Evolutionary conservation across 345 rosid genomes (phyloP).

Genomic region (Cardamine resedifolia): DNA sequence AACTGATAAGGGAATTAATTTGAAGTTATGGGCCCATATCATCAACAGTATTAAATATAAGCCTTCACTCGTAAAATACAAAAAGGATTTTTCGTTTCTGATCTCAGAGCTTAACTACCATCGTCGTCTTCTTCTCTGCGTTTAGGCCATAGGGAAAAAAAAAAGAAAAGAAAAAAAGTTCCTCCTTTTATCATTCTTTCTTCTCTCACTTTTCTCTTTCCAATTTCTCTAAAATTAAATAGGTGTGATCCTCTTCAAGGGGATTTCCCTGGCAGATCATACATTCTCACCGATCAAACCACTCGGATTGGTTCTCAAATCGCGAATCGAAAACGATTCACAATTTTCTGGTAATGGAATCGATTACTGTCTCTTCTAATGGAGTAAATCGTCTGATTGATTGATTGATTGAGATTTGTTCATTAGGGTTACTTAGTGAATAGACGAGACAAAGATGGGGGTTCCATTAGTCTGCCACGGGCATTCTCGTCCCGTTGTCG

Average conservation of each 20-base stretch:
- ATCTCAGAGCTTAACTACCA: slow-evolving; percentile 28
- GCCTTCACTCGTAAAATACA: neutral
- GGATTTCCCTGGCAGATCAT: neutral
- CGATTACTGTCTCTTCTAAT: neutral
- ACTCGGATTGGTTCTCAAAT: slow-evolving; percentile 17
- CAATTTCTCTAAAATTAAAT: neutral
- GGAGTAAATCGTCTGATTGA: neutral
- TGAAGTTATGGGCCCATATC: neutral
- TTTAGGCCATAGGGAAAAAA: neutral
- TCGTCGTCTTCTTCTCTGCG: slow-evolving; percentile 39
- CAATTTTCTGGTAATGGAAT: neutral
- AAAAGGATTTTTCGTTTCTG: neutral
- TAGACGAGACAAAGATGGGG: slow-evolving; percentile 56
- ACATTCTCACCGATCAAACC: slow-evolving; percentile 19
- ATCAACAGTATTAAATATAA: neutral
- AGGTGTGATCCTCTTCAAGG: slow-evolving; percentile 32
- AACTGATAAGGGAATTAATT: neutral
- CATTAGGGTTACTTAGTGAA: slow-evolving; percentile 22
- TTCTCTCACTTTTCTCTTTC: neutral
- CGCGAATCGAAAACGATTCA: neutral
- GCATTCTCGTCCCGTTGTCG: slow-evolving; percentile 86
- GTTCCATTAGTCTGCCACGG: slow-evolving; percentile 84
- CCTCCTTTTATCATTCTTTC: slow-evolving; percentile 1
- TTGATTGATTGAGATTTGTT: slow-evolving; percentile 9
- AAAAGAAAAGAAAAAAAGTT: slow-evolving; percentile 1